A percentile compares a stretch with the other conserved stretches of the same genome.
Evolutionary conservation across 768 basidiomycete species (phyloP).

Genomic region (Suillus subalutaceus): DNA sequence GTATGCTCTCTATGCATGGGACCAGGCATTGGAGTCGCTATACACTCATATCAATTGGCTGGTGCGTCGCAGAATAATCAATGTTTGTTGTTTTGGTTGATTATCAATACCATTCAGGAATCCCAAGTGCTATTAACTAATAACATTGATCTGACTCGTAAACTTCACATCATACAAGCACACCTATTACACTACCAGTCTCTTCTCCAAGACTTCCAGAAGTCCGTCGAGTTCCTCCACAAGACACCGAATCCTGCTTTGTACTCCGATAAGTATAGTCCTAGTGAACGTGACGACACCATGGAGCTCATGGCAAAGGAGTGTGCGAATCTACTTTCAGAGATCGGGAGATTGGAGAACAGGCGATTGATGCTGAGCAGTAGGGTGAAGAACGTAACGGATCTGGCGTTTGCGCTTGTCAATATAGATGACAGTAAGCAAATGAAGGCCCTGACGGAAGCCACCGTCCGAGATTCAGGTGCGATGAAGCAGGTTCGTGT

Average conservation of each 20-base stretch:
- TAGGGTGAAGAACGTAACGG: slow-evolving; percentile 29
- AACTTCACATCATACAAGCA: slow-evolving; percentile 59
- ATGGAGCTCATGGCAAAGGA: slow-evolving; percentile 13
- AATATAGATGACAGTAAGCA: slow-evolving; percentile 49
- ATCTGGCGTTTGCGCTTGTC: slow-evolving; percentile 51
- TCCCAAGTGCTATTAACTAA: slow-evolving; percentile 38
- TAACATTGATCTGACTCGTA: slow-evolving; percentile 46
- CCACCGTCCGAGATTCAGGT: slow-evolving; percentile 14
- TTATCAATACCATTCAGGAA: slow-evolving; percentile 41
- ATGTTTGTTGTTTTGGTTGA: not conserved
- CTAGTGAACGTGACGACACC: not conserved
- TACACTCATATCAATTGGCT: slow-evolving; percentile 54
- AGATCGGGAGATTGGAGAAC: slow-evolving; percentile 48
- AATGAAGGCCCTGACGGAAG: slow-evolving; percentile 13
- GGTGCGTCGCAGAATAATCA: slow-evolving; percentile 34
- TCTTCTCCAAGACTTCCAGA: slow-evolving; percentile 56
- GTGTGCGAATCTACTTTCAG: slow-evolving; percentile 37
- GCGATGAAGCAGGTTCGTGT: slow-evolving; percentile 26
- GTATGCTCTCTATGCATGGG: slow-evolving; percentile 67
- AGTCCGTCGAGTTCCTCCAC: slow-evolving; percentile 51
- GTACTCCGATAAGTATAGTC: slow-evolving; percentile 29
- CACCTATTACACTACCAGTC: slow-evolving; percentile 58
- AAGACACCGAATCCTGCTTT: slow-evolving; percentile 54
- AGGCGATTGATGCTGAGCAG: slow-evolving; percentile 33
- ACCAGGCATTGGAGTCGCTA: slow-evolving; percentile 55